Conservation (phyloP, 192 early-diverging fungal genomes). For the Podila clonocystis region DNA sequence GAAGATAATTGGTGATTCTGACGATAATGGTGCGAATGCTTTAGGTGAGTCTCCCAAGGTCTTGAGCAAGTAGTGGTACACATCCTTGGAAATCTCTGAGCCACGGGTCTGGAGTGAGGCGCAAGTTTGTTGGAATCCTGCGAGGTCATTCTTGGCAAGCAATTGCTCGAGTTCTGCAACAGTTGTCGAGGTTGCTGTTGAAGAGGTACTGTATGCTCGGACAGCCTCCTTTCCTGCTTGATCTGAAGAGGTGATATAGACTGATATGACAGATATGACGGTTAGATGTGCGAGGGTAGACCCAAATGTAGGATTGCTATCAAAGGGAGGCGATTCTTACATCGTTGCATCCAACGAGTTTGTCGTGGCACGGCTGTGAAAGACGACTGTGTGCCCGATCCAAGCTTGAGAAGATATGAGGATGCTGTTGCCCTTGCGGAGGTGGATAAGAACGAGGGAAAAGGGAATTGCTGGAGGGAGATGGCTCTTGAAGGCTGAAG, state of each 20-base stretch:
- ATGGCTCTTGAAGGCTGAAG: slow-evolving; percentile 20
- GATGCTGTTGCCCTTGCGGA: neutral
- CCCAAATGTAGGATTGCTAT: neutral
- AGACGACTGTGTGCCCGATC: neutral
- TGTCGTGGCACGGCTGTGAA: neutral
- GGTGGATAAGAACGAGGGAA: neutral
- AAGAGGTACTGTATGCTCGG: slow-evolving; percentile 2
- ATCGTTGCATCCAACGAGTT: neutral
- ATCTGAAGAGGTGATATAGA: neutral
- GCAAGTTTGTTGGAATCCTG: slow-evolving; percentile 33
- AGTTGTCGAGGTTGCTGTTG: neutral
- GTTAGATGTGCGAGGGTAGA: too few species aligned
- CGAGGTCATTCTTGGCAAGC: slow-evolving; percentile 20
- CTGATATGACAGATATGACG: neutral
- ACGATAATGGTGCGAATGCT: slow-evolving; percentile 21
- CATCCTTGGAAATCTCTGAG: slow-evolving; percentile 12
- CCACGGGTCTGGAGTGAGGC: neutral
- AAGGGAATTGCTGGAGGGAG: neutral
- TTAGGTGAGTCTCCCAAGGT: slow-evolving; percentile 21
- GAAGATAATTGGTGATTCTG: neutral
- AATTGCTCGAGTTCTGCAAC: slow-evolving; percentile 31
- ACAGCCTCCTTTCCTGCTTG: neutral
- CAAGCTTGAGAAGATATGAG: neutral
- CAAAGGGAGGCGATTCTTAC: neutral
- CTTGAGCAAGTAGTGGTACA: slow-evolving; percentile 30